A percentile compares a stretch with the other conserved stretches of the same genome.
Evolutionary conservation across 2,329 filamentous ascomycete genomes (phyloP).

Genomic region (Xylariaceae sp.): DNA sequence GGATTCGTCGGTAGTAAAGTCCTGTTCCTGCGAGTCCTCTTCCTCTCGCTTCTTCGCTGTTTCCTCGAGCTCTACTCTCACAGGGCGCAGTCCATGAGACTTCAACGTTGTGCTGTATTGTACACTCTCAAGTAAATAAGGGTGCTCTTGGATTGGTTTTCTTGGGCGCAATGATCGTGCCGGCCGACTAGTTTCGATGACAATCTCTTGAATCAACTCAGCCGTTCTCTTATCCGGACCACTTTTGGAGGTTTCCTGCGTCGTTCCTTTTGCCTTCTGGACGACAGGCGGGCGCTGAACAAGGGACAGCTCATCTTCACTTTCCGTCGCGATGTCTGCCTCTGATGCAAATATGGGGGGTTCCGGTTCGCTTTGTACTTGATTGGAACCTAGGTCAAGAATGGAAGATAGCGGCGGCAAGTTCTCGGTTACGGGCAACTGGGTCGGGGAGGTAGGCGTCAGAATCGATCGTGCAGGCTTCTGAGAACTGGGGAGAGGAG

Average conservation of each 20-base stretch:
- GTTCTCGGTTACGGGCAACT: constrained; percentile 18
- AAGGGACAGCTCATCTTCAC: constrained; percentile 12
- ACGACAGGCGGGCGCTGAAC: constrained; percentile 1
- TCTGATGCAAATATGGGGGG: constrained; percentile 4
- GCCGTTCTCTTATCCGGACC: no score
- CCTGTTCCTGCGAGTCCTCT: constrained; percentile 43
- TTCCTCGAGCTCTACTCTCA: constrained; percentile 37
- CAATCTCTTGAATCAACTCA: constrained; percentile 2
- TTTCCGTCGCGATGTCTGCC: constrained; percentile 6
- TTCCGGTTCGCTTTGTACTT: constrained; percentile 1
- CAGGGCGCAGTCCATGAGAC: constrained; percentile 49
- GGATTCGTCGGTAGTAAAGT: constrained; percentile 40
- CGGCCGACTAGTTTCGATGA: constrained; percentile 8
- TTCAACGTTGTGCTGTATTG: constrained; percentile 49
- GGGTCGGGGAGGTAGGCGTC: constrained; percentile 1
- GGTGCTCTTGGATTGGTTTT: constrained; percentile 57
- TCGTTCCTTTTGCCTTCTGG: no score
- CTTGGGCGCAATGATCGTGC: constrained; percentile 50
- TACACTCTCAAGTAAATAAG: constrained; percentile 52
- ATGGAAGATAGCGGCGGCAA: constrained; percentile 6
- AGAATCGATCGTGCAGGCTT: constrained; percentile 20
- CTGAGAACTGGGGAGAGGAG: constrained; percentile 7
- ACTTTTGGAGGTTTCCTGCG: no score
- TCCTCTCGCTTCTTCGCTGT: constrained; percentile 31
- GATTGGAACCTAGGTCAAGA: constrained; percentile 10